Percentiles rank a stretch among this genome's conserved stretches.
Conservation (phyloP, 768 basidiomycete genomes). For the Serendipita sp. region DNA sequence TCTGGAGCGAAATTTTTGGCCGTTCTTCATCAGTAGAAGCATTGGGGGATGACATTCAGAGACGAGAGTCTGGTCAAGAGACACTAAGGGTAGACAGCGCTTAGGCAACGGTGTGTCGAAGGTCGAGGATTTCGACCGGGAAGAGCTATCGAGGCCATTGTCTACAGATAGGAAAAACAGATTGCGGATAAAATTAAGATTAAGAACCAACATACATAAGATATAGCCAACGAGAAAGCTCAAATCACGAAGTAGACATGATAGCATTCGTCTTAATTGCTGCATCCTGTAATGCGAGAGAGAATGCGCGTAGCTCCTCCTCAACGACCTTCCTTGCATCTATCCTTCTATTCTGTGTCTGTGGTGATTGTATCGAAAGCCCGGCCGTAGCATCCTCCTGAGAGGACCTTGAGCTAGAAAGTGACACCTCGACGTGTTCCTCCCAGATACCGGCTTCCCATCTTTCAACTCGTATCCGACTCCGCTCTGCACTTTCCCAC, state of each 20-base stretch:
- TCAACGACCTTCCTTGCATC: constrained; percentile 61
- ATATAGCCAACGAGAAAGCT: background rate
- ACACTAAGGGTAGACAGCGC: background rate
- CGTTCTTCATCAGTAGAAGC: background rate
- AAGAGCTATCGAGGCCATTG: background rate
- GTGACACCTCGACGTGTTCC: constrained; percentile 20
- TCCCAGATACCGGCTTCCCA: constrained; percentile 57
- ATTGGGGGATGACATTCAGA: background rate
- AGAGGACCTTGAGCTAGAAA: constrained; percentile 19
- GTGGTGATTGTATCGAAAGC: constrained; percentile 1
- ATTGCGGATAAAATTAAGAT: background rate
- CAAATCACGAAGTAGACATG: constrained; percentile 44
- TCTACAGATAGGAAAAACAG: background rate
- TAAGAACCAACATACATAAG: background rate
- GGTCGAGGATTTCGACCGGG: background rate
- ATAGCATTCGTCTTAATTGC: constrained; percentile 64
- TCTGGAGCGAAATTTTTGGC: background rate
- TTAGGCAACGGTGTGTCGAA: background rate
- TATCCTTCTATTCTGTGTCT: constrained; percentile 26
- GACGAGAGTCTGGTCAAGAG: background rate
- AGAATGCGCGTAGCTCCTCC: constrained; percentile 64
- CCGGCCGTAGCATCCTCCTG: constrained; percentile 11
- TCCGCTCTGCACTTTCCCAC: constrained; percentile 73
- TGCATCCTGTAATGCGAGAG: constrained; percentile 54
- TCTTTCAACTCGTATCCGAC: constrained; percentile 53